phyloP scores from a whole-genome alignment of 306 rosid genomes.

The Citrullus mucosospermus region DNA sequence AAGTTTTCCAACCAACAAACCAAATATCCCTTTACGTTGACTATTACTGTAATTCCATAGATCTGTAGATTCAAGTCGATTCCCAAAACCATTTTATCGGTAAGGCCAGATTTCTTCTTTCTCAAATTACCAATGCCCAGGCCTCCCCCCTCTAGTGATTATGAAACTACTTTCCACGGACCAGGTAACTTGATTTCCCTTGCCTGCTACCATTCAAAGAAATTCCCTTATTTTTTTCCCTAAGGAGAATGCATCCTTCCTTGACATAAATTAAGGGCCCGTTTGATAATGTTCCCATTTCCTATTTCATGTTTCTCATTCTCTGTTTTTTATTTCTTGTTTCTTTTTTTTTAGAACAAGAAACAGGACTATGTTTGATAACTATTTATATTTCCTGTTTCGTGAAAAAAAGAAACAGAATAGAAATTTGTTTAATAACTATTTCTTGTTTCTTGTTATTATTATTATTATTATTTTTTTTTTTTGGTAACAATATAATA shows the following conservation, averaged over 20 bases:
- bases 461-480: too few relatives aligned
- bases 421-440: too few relatives aligned
- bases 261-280: background rate
- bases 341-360: too few relatives aligned
- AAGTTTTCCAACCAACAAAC: background rate
- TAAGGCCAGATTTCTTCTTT: background rate
- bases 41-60: background rate
- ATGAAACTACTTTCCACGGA: background rate
- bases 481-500: too few relatives aligned
- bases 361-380: too few relatives aligned
- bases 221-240: background rate
- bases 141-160: background rate
- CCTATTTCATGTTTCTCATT: too few relatives aligned
- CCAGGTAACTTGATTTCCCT: background rate
- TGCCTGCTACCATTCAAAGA: background rate
- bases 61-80: background rate
- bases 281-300: too few relatives aligned
- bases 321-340: too few relatives aligned
- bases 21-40: background rate
- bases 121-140: background rate
- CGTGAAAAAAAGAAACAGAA: too few relatives aligned
- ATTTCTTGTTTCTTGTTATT: too few relatives aligned
- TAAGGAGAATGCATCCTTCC: background rate
- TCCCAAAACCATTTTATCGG: background rate
- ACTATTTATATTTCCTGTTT: too few relatives aligned